Evolutionary conservation across 352 stramenopile species (phyloP), one percentile per base, ranked within the genome.

Genomic region (Phytophthora litchii): DNA sequence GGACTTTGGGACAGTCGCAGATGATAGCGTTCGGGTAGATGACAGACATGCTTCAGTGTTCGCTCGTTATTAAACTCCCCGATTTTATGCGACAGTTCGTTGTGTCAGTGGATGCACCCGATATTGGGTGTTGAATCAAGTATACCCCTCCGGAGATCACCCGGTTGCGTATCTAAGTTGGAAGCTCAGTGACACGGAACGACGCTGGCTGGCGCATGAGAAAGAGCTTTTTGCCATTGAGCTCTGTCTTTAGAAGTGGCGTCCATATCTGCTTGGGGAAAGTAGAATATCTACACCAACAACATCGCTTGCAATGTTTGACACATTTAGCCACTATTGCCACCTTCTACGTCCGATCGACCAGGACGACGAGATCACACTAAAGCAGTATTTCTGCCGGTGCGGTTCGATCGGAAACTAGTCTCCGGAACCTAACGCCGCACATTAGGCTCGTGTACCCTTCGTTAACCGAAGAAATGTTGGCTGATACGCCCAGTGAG

Each of bases 151-250:
- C 2, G 50, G 38, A 13, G 41, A 52, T 31, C 31, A 52, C 20
- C 51, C 51, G 4, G 17, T 52, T 2, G 51, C 32, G 6, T 51
- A 37, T 9, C 12, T 45, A 8, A 31, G 25, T 31, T 8, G 25
- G 4, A 31, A 31, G 25, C 25, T 31, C 4, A 31, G 25, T 31
- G 19, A 60, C 31, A 60, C 41, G 4, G 51, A 52, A 19, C 43
- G 42, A 16, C 27, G 51, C 2, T 59, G 31, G 51, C 29, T 17
- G 36, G 19, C 51, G 1, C 51, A 52, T 13, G 40, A 52, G 19
- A 51, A 60, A 13, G 29, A 52, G 12, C 31, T 60, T 1, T 60
- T 34, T 4, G 51, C 19, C 4, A 60, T 60, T 4, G 36, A 51
- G 20, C 51, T 60, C 13, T 60, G 31, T 5, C 5, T 60, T 1